Percentiles rank a stretch among this genome's conserved stretches.
These are phyloP conservation scores for Lentinula guzmanii DNA, from an alignment of 768 basidiomycete genomes.

Conservation along the genomic window DNA sequence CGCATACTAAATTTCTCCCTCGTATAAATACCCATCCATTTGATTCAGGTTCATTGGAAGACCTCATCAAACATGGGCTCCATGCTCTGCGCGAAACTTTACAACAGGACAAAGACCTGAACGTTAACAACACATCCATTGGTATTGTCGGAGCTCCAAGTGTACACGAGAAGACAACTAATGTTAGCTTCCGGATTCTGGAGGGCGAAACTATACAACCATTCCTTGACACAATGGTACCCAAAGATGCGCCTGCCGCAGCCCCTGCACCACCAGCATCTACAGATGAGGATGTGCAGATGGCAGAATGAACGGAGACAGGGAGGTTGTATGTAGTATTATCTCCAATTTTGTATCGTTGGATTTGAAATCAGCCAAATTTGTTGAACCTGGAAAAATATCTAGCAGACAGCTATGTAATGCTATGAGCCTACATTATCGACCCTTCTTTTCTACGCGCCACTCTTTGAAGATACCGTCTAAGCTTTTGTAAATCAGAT, in stretches of 20 bases:
- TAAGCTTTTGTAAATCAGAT: slow-evolving; percentile 83
- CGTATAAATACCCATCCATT: background rate
- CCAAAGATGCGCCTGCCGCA: slow-evolving; percentile 49
- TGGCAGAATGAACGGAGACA: slow-evolving; percentile 43
- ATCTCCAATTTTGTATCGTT: background rate
- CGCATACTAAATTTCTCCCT: background rate
- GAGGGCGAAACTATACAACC: slow-evolving; percentile 75
- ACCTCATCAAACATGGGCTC: slow-evolving; percentile 88
- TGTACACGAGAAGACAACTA: slow-evolving; percentile 44
- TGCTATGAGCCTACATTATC: slow-evolving; percentile 22
- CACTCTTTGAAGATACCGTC: slow-evolving; percentile 96
- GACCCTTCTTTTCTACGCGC: slow-evolving; percentile 77
- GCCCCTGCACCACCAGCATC: slow-evolving; percentile 29
- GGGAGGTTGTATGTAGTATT: background rate
- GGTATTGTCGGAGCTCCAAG: slow-evolving; percentile 82
- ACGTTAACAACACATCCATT: slow-evolving; percentile 88
- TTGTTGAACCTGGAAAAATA: too few relatives aligned
- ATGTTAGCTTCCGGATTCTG: slow-evolving; percentile 73
- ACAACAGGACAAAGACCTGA: slow-evolving; percentile 97
- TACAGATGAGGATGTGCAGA: slow-evolving; percentile 78
- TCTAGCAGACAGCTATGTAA: too few relatives aligned
- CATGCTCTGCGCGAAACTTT: slow-evolving; percentile 94
- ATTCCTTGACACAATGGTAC: slow-evolving; percentile 75
- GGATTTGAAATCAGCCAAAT: background rate
- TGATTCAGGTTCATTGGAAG: slow-evolving; percentile 68